Conservation (phyloP, 768 basidiomycete genomes). For the Chalciporus pseudorubinellus region DNA sequence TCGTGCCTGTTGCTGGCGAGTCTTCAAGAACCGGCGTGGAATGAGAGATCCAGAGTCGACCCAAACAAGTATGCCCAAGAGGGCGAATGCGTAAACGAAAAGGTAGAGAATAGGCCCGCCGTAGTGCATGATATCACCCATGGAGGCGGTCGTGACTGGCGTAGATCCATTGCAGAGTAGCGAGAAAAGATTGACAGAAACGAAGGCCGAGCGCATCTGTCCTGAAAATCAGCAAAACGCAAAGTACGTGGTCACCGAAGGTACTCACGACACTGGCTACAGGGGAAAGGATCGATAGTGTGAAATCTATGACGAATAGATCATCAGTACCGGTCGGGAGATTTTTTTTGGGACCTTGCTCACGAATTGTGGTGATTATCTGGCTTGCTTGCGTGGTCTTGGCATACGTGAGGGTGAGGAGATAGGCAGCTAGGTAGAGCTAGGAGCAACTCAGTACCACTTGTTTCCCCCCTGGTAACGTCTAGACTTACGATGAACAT, state of each 20-base stretch:
- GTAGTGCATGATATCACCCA: constrained; percentile 55
- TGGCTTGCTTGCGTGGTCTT: constrained; percentile 50
- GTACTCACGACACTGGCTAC: constrained; percentile 63
- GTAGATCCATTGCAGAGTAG: constrained; percentile 61
- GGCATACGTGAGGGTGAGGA: constrained; percentile 73
- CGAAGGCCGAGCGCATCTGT: constrained; percentile 63
- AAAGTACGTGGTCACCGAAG: neutral
- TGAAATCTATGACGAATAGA: constrained; percentile 47
- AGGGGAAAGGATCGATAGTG: constrained; percentile 64
- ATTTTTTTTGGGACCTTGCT: constrained; percentile 12
- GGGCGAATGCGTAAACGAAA: constrained; percentile 53
- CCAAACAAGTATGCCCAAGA: constrained; percentile 66
- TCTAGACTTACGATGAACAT: constrained; percentile 59
- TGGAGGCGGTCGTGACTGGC: constrained; percentile 43
- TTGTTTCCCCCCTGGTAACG: neutral
- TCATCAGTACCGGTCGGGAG: neutral
- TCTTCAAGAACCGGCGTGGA: constrained; percentile 36
- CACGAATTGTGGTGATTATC: constrained; percentile 61
- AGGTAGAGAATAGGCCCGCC: constrained; percentile 79
- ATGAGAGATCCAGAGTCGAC: constrained; percentile 65
- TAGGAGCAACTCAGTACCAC: constrained; percentile 21
- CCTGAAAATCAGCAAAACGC: neutral
- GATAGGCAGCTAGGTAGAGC: constrained; percentile 66
- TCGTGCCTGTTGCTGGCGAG: constrained; percentile 12
- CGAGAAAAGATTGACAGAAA: constrained; percentile 78